Evolutionary conservation across 2,329 filamentous ascomycete species (phyloP).

Genomic region (Exserohilum rostratum): DNA sequence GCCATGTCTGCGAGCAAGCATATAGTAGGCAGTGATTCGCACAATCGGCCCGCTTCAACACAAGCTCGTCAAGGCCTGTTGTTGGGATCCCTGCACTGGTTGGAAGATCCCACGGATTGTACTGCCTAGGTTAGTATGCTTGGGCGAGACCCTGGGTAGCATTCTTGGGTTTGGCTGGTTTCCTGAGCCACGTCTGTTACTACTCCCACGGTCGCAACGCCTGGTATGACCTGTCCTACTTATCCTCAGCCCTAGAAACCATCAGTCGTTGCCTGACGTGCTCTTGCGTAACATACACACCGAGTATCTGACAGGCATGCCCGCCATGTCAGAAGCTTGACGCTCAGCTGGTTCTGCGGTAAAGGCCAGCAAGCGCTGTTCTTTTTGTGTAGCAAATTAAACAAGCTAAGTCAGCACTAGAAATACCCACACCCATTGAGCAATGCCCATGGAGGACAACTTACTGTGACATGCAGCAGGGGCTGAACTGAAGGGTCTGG

Average conservation of each 20-base stretch:
- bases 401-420: conserved; percentile 31
- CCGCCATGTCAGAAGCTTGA: conserved; percentile 15
- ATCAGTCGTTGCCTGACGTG: conserved; percentile 12
- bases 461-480: conserved; percentile 17
- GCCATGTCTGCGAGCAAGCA: background rate
- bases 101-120: conserved; percentile 8
- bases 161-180: conserved; percentile 9
- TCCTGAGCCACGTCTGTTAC: background rate
- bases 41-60: conserved; percentile 8
- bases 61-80: background rate
- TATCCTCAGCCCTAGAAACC: conserved; percentile 10
- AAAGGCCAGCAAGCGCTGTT: conserved; percentile 16
- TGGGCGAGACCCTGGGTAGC: background rate
- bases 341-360: conserved; percentile 10
- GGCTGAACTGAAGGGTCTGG: conserved; percentile 19
- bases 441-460: conserved; percentile 10
- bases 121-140: background rate
- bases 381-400: conserved; percentile 24
- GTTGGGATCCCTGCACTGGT: conserved; percentile 1
- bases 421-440: conserved; percentile 16
- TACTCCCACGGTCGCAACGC: conserved; percentile 7
- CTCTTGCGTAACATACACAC: conserved; percentile 7
- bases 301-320: conserved; percentile 7
- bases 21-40: background rate
- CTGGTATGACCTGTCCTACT: conserved; percentile 14